Percentiles rank a stretch among this genome's conserved stretches.
These are phyloP conservation scores for Exutisphaerella laricina DNA, from an alignment of 2,329 filamentous ascomycete genomes.

Conservation along the genomic window DNA sequence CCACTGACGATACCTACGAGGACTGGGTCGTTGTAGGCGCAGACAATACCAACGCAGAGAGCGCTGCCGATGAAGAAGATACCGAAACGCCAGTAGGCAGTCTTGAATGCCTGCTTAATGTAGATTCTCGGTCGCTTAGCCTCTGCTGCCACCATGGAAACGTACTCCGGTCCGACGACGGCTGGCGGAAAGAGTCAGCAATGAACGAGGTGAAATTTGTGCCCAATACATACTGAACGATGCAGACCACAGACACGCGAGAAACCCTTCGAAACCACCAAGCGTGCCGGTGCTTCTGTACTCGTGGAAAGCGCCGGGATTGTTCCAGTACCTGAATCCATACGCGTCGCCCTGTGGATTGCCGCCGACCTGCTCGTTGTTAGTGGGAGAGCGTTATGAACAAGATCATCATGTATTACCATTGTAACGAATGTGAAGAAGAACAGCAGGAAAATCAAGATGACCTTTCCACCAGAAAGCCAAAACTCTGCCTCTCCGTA, in stretches of 20 bases:
- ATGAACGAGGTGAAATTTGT: no score
- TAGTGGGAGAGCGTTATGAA: no score
- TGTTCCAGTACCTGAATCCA: conserved; percentile 41
- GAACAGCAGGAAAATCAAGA: conserved; percentile 30
- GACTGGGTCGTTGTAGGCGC: conserved; percentile 33
- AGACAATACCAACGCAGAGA: conserved; percentile 42
- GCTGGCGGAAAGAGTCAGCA: conserved; percentile 5
- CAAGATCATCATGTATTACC: no score
- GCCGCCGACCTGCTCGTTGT: conserved; percentile 22
- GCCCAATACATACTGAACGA: conserved; percentile 22
- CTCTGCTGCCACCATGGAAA: conserved; percentile 46
- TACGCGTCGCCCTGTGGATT: conserved; percentile 33
- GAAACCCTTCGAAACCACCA: conserved; percentile 35
- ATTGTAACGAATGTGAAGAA: conserved; percentile 32
- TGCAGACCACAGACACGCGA: conserved; percentile 35
- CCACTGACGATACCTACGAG: conserved; percentile 26
- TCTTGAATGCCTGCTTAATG: conserved; percentile 48
- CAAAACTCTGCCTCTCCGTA: conserved; percentile 47
- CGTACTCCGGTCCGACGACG: conserved; percentile 43
- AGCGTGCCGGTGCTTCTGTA: conserved; percentile 26
- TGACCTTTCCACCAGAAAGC: conserved; percentile 46
- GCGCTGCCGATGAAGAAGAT: conserved; percentile 47
- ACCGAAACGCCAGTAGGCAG: conserved; percentile 45
- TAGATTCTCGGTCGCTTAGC: conserved; percentile 42
- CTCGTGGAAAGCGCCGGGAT: conserved; percentile 33